Evolutionary conservation across 2,329 filamentous ascomycete species (phyloP).

Genomic region (Pseudogymnoascus sp.): DNA sequence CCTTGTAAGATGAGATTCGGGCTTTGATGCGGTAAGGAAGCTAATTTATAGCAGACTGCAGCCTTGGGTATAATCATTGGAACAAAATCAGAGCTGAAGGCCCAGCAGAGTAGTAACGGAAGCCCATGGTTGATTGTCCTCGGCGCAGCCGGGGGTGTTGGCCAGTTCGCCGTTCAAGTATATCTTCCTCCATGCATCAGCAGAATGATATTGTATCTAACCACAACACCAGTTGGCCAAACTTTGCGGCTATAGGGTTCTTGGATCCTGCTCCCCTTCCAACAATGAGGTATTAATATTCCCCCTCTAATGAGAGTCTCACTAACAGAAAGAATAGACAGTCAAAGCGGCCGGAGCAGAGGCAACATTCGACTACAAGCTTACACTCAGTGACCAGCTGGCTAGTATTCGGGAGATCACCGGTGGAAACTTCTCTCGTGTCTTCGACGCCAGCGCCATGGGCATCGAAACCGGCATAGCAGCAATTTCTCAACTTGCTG

Average conservation of each 20-base stretch:
- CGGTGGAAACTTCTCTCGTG: conserved; percentile 27
- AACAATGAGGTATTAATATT: conserved; percentile 15
- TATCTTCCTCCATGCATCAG: neutral
- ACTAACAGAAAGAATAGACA: conserved; percentile 22
- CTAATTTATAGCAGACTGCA: conserved; percentile 27
- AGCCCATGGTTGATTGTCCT: conserved; percentile 34
- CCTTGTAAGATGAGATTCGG: conserved; percentile 22
- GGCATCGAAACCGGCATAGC: conserved; percentile 27
- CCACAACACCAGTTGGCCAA: conserved; percentile 26
- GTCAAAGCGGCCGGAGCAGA: conserved; percentile 27
- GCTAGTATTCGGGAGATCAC: conserved; percentile 28
- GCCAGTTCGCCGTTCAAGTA: conserved; percentile 30
- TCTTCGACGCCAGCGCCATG: conserved; percentile 30
- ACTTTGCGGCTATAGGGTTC: conserved; percentile 32
- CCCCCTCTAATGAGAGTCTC: no score
- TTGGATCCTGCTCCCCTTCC: conserved; percentile 31
- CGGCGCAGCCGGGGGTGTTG: conserved; percentile 31
- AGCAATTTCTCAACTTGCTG: conserved; percentile 22
- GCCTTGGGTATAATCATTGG: conserved; percentile 29
- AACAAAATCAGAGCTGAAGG: conserved; percentile 20
- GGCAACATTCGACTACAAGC: conserved; percentile 29
- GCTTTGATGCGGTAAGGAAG: neutral
- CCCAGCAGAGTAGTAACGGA: conserved; percentile 9
- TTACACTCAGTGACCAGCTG: conserved; percentile 27
- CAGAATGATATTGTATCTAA: neutral